Percentiles rank a stretch among this genome's conserved stretches.
phyloP scores from a whole-genome alignment of 1,139 yeast species.

The Geotrichum carabidarum region DNA sequence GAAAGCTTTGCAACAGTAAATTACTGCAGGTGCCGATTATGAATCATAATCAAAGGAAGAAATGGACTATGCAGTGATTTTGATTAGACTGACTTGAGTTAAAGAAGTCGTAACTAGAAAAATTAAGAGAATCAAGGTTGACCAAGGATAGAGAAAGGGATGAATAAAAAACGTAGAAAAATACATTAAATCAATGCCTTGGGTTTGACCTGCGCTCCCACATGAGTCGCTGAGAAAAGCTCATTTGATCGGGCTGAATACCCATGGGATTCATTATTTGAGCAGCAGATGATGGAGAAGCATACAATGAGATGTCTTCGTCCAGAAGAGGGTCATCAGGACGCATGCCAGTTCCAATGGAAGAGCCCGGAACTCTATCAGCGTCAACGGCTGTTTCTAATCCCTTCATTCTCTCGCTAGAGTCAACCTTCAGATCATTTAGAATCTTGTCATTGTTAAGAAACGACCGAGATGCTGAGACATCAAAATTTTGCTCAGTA shows the following conservation, averaged over 20 bases:
- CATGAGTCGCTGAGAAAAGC: constrained; percentile 20
- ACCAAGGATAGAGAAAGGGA: too few species aligned
- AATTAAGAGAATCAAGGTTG: too few species aligned
- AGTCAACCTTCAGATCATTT: not conserved
- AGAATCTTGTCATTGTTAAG: not conserved
- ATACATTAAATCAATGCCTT: not conserved
- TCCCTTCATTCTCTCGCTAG: not conserved
- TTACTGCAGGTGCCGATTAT: too few species aligned
- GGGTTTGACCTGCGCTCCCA: constrained; percentile 17
- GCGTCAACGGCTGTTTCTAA: not conserved
- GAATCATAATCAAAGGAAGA: too few species aligned
- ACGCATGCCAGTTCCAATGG: not conserved
- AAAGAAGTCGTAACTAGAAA: too few species aligned
- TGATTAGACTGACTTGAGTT: too few species aligned
- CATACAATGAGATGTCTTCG: constrained; percentile 16
- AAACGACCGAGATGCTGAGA: not conserved
- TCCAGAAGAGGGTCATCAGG: constrained; percentile 6
- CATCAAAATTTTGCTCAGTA: not conserved
- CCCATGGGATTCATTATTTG: constrained; percentile 9
- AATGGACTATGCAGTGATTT: too few species aligned
- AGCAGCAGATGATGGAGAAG: constrained; percentile 17
- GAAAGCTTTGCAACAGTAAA: too few species aligned
- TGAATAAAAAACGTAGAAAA: too few species aligned
- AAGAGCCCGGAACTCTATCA: not conserved
- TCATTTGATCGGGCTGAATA: constrained; percentile 19